Conservation (phyloP, 2,329 filamentous ascomycete genomes). For the Alternaria brassicicola region DNA sequence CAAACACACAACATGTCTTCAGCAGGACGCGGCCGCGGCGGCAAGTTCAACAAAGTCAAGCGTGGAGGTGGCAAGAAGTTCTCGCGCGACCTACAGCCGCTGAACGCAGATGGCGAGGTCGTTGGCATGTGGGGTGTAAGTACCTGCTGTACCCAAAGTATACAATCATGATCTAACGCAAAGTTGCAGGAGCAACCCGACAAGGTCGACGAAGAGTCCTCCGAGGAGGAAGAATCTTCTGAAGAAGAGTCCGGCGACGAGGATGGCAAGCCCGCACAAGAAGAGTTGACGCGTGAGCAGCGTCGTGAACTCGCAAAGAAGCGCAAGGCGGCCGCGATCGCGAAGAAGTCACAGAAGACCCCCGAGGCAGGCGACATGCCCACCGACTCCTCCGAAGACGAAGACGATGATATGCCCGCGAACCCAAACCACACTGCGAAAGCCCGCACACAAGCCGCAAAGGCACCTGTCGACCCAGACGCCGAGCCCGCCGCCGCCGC, state of each 20-base stretch:
- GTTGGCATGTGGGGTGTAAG: conserved; percentile 84
- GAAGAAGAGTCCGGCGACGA: conserved; percentile 53
- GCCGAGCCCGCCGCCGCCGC: conserved; percentile 60
- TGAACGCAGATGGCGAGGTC: conserved; percentile 88
- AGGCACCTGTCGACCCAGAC: conserved; percentile 51
- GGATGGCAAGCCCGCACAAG: conserved; percentile 53
- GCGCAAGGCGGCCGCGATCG: conserved; percentile 87
- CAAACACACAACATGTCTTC: conserved; percentile 57
- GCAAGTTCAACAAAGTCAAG: conserved; percentile 93
- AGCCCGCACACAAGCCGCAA: conserved; percentile 69
- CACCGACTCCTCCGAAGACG: conserved; percentile 68
- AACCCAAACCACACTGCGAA: conserved; percentile 85
- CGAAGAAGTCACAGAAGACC: conserved; percentile 70
- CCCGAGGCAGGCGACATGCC: conserved; percentile 88
- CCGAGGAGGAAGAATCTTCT: conserved; percentile 50
- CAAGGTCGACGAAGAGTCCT: conserved; percentile 58
- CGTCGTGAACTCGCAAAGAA: conserved; percentile 87
- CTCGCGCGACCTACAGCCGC: conserved; percentile 85
- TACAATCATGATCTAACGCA: conserved; percentile 23
- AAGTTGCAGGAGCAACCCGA: conserved; percentile 47
- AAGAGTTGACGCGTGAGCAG: conserved; percentile 80
- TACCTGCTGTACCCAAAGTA: conserved; percentile 5
- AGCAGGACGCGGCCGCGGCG: conserved; percentile 73
- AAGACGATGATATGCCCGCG: conserved; percentile 72
- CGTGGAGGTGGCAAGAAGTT: conserved; percentile 96